Percentiles rank a stretch among this genome's conserved stretches.
These are phyloP conservation scores for Vinca major DNA, from an alignment of 305 asterid genomes.

Conservation along the genomic window DNA sequence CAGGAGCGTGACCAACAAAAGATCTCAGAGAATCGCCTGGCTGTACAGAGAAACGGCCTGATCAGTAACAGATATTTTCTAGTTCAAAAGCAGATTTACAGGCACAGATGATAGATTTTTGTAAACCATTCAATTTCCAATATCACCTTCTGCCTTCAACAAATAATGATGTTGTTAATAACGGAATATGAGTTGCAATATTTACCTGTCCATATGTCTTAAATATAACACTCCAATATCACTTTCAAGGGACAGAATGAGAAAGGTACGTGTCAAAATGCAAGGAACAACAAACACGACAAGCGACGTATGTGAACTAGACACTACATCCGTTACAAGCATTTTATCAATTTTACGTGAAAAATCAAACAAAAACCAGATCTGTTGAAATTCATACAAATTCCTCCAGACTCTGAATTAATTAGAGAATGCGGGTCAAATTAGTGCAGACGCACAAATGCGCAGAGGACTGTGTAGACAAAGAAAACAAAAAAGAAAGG, in stretches of 20 bases:
- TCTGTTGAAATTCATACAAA: background rate
- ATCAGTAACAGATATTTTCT: background rate
- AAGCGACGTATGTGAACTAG: background rate
- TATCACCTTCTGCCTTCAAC: background rate
- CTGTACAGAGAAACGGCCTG: conserved; percentile 20
- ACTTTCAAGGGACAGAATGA: background rate
- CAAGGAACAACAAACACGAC: background rate
- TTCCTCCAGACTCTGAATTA: background rate
- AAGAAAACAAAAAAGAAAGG: background rate
- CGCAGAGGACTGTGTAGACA: background rate
- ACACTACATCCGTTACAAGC: background rate
- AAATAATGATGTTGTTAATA: background rate
- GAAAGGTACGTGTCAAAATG: background rate
- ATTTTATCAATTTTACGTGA: background rate
- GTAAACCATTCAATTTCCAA: background rate
- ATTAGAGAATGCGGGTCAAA: background rate
- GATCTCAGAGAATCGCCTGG: conserved; percentile 21
- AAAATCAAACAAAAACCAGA: conserved; percentile 1
- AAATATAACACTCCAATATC: background rate
- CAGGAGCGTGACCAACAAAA: conserved; percentile 30
- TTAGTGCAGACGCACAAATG: background rate
- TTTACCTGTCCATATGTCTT: background rate
- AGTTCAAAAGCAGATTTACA: background rate
- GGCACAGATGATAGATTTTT: background rate
- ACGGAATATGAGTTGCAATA: background rate